Base-by-base conservation (phyloP, 1,139 yeast species). In the Saccharomycopsis hybrid region DNA sequence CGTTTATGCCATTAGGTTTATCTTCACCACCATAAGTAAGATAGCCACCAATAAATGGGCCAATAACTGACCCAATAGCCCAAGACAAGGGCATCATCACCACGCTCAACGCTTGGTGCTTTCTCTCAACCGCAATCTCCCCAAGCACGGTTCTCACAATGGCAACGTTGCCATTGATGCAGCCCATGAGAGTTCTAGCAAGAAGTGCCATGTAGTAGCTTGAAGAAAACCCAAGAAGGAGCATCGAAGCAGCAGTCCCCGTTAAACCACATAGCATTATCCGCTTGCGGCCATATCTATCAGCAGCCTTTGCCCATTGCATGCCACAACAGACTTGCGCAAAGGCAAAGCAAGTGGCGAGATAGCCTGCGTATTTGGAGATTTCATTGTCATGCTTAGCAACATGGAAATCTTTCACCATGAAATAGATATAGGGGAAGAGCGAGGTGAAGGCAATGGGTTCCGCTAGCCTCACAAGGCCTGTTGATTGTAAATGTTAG, bases 371-470 rank as follows among this genome's bases (percentile, higher is more conserved):
- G 60, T 78, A 80, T 48, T 71, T 68, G 1, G 82, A 72, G 39
- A 79, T 74, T 32, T 76, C 76, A 9, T 74, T 71, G 51, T 78
- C 77, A 28, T 72, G 72, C 32, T 71, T 69, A 2, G 78, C 74
- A 31, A 78, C 68, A 3, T 75, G 72, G 57, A 80, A 78, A 54
- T 76, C 78, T 58, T 77, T 64, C 32, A 80, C 78, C 83, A 80
- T 78, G 62, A 77, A 80, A 61, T 76, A 80, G 30, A 80, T 72
- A 60, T 80, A 81, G 2, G 86, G 85, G 61, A 80, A 79, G 35
- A 78, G 60, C 2, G 84, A 78, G 1, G 84, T 77, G 65, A 80
- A 79, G 1, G 85, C 77, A 36, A 81, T 69, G 1, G 86, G 85
- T 59, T 80, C 86, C 5, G 80, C 71, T 48, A 80, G 70, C 48